Percentiles rank a stretch among this genome's conserved stretches.
These are phyloP conservation scores for Podaxis sp. DNA, from an alignment of 768 basidiomycete species.

Conservation along the genomic window DNA sequence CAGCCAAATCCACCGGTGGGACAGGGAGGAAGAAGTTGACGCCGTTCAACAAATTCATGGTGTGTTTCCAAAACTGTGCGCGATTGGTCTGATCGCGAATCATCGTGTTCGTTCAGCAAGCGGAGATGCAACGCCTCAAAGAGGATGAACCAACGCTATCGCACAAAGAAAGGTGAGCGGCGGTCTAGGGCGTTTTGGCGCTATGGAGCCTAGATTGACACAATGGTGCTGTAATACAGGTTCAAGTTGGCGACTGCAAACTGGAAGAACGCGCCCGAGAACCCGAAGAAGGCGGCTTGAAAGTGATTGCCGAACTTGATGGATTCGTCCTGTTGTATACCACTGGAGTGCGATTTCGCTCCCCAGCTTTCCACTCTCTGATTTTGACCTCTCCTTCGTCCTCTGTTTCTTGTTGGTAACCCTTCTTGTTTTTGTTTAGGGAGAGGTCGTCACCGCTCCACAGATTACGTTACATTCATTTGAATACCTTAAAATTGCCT, in stretches of 20 bases:
- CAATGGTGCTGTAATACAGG: slow-evolving; percentile 30
- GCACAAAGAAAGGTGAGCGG: slow-evolving; percentile 69
- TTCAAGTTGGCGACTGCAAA: slow-evolving; percentile 75
- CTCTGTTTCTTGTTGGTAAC: slow-evolving; percentile 5
- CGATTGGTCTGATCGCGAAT: slow-evolving; percentile 7
- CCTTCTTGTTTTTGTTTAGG: background rate
- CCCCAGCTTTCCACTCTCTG: background rate
- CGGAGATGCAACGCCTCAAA: slow-evolving; percentile 77
- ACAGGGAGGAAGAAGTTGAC: slow-evolving; percentile 61
- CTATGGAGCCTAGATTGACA: slow-evolving; percentile 16
- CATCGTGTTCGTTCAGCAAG: slow-evolving; percentile 46
- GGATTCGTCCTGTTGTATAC: background rate
- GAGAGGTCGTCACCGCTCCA: background rate
- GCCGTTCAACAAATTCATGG: slow-evolving; percentile 76
- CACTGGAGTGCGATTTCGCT: background rate
- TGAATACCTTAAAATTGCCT: slow-evolving; percentile 12
- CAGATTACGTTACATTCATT: slow-evolving; percentile 8
- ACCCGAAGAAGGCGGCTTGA: slow-evolving; percentile 46
- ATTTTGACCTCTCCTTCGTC: slow-evolving; percentile 4
- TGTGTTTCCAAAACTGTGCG: slow-evolving; percentile 21
- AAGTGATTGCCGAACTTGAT: background rate
- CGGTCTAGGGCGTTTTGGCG: slow-evolving; percentile 16
- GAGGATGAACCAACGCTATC: slow-evolving; percentile 68
- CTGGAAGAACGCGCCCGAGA: slow-evolving; percentile 76
- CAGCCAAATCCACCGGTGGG: slow-evolving; percentile 53